These are phyloP conservation scores for Phanerochaete sordida DNA, from an alignment of 768 basidiomycete species.

Conservation along the genomic window DNA sequence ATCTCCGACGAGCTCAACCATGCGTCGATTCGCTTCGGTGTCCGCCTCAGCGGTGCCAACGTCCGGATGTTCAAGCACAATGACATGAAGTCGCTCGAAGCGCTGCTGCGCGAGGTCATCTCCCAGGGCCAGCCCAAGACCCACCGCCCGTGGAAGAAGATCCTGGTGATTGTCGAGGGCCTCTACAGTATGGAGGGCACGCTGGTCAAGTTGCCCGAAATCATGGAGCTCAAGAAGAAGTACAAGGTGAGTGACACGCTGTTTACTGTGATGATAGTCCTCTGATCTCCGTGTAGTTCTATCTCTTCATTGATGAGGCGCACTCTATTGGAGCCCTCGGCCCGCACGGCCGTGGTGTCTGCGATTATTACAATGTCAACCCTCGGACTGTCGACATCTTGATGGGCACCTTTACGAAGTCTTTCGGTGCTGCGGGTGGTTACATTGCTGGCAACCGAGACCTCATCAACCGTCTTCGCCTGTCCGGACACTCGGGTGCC, in stretches of 20 bases:
- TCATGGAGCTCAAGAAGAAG: constrained; percentile 85
- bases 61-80: constrained; percentile 98
- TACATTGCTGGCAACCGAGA: constrained; percentile 86
- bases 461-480: constrained; percentile 77
- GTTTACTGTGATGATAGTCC: not conserved
- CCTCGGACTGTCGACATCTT: constrained; percentile 84
- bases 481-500: constrained; percentile 74
- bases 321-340: constrained; percentile 97
- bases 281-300: constrained; percentile 58
- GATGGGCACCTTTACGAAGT: constrained; percentile 99
- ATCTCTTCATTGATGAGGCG: constrained; percentile 94
- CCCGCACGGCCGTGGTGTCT: constrained; percentile 90
- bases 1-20: constrained; percentile 98
- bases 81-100: constrained; percentile 81
- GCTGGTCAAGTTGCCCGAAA: constrained; percentile 73
- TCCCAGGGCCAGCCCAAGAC: constrained; percentile 98
- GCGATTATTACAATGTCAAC: constrained; percentile 87
- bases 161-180: constrained; percentile 91
- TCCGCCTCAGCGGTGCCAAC: constrained; percentile 81
- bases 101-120: constrained; percentile 82
- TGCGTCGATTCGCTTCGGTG: constrained; percentile 91
- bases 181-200: constrained; percentile 99
- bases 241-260: constrained; percentile 69
- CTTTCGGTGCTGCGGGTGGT: constrained; percentile 91
- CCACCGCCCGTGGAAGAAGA: constrained; percentile 99